Evolutionary conservation across 192 early-diverging fungal genomes (phyloP).

Genomic region (Lobosporangium transversale): DNA sequence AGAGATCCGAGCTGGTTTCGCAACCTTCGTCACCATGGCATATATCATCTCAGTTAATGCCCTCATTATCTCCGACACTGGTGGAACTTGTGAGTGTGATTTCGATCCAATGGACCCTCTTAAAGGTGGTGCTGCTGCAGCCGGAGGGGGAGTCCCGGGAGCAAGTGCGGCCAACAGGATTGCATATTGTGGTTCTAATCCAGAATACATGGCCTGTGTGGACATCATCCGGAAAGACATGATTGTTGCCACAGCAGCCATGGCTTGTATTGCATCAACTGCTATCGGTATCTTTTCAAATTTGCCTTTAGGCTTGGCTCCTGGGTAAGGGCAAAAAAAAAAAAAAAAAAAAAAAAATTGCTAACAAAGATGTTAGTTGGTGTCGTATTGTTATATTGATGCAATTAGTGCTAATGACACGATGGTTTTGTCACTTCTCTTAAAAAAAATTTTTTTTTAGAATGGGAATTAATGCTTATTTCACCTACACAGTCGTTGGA

Average conservation of each 20-base stretch:
- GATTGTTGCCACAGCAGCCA: constrained; percentile 78
- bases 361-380: too few relatives aligned
- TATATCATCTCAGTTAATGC: constrained; percentile 81
- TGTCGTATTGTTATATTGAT: too few relatives aligned
- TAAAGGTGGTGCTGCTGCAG: constrained; percentile 58
- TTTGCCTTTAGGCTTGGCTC: constrained; percentile 82
- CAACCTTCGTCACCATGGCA: constrained; percentile 77
- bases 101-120: constrained; percentile 60
- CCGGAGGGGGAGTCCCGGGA: background rate
- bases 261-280: constrained; percentile 70
- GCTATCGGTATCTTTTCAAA: constrained; percentile 79
- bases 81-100: constrained; percentile 81
- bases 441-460: constrained; percentile 33
- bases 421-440: too few relatives aligned
- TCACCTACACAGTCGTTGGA: constrained; percentile 86
- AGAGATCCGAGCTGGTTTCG: constrained; percentile 73
- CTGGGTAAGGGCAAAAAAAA: constrained; percentile 58
- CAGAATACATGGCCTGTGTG: constrained; percentile 70
- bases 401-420: too few relatives aligned
- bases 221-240: constrained; percentile 72
- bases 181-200: constrained; percentile 31
- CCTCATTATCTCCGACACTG: constrained; percentile 77
- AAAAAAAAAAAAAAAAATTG: background rate
- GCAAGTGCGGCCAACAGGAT: constrained; percentile 16
- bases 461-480: constrained; percentile 87